phyloP scores from a whole-genome alignment of 2,329 filamentous ascomycete genomes.

The Alternaria incomplexa region DNA sequence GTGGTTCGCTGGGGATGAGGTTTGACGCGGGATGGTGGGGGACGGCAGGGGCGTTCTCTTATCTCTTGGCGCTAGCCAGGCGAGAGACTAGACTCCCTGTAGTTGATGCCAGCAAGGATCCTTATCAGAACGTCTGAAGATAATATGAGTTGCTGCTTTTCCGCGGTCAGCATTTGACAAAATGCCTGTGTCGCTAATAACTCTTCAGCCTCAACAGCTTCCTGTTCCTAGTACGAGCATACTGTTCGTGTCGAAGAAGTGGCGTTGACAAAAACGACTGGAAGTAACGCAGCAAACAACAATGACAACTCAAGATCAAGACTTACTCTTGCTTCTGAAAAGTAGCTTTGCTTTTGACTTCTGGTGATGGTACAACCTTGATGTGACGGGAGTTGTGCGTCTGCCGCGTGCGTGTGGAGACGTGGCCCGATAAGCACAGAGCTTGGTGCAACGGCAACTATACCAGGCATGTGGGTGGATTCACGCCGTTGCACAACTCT shows the following conservation, averaged over 20 bases:
- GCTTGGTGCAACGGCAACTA: neutral
- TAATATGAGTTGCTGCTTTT: slow-evolving; percentile 37
- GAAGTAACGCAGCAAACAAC: neutral
- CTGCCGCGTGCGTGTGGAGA: slow-evolving; percentile 3
- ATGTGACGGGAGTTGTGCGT: neutral
- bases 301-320: neutral
- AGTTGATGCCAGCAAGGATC: slow-evolving; percentile 23
- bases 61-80: slow-evolving; percentile 41
- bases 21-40: slow-evolving; percentile 41
- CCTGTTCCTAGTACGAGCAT: slow-evolving; percentile 3
- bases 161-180: slow-evolving; percentile 38
- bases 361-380: neutral
- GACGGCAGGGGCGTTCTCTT: slow-evolving; percentile 42
- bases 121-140: slow-evolving; percentile 40
- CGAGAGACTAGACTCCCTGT: slow-evolving; percentile 26
- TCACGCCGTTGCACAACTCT: neutral
- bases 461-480: neutral
- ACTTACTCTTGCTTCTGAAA: neutral
- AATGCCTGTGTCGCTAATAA: slow-evolving; percentile 26
- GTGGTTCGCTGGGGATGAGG: slow-evolving; percentile 21
- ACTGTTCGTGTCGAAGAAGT: slow-evolving; percentile 4
- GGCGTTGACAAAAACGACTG: slow-evolving; percentile 7
- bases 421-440: slow-evolving; percentile 3
- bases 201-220: neutral
- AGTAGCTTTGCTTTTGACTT: slow-evolving; percentile 7